Evolutionary conservation across 768 basidiomycete genomes (phyloP), one percentile per base, ranked within the genome.

Genomic region (Rhizopogon roseolus): DNA sequence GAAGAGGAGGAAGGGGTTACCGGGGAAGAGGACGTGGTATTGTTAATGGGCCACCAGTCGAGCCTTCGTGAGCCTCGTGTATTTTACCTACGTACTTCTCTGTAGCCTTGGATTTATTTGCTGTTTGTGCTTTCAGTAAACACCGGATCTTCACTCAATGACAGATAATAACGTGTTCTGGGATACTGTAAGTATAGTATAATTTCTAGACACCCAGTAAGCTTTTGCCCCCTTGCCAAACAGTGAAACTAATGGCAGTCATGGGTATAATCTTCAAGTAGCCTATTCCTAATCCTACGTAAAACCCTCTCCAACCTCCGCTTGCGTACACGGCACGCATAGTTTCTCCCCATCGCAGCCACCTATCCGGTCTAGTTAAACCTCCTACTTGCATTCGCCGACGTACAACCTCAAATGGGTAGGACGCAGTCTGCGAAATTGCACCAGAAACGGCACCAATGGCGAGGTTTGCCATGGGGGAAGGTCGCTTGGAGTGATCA

Each of bases 351-450:
- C 88, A 92, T 2, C 82, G 77, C 25, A 95, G 65, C 82, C 89
- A 92, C 37, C 83, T 75, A 60, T 86, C 86, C 0, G 90, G 90
- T 39, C 76, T 76, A 17, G 85, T 85, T 39, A 91, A 77, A 2
- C 95, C 93, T 3, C 93, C 94, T 3, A 98, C 93, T 70, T 98
- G 95, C 93, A 97, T 96, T 51, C 92, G 79, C 58, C 96, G 74
- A 48, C 96, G 81, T 19, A 95, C 78, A 50, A 98, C 87, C 65
- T 98, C 96, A 65, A 98, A 93, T 4, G 96, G 96, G 68, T 98
- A 98, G 34, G 90, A 91, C 14, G 82, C 84, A 2, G 93, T 96
- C 71, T 98, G 95, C 6, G 88, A 85, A 56, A 91, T 70, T 22
- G 84, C 82, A 27, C 96, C 96, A 0, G 95, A 86, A 8, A 93